phyloP scores from a whole-genome alignment of 169 alveolate genomes.

The Cryptosporidium viatorum region DNA sequence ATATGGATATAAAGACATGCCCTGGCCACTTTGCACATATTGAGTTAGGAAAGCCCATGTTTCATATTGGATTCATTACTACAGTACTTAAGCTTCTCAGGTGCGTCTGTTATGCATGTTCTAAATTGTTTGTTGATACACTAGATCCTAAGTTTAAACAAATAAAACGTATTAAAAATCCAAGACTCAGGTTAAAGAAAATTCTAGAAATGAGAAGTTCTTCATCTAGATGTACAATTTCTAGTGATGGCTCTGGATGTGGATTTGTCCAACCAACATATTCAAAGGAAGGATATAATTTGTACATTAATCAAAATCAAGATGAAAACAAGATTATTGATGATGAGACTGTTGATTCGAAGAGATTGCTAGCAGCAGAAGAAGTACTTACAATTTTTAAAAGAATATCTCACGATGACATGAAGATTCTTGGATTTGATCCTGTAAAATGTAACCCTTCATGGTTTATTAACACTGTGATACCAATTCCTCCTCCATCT shows the following conservation, averaged over 20 bases:
- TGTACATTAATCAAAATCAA: slow-evolving; percentile 83
- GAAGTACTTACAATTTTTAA: slow-evolving; percentile 90
- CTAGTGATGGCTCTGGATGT: slow-evolving; percentile 85
- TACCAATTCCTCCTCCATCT: slow-evolving; percentile 99
- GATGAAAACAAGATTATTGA: slow-evolving; percentile 85
- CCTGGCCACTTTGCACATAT: slow-evolving; percentile 99
- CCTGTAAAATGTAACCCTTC: slow-evolving; percentile 94
- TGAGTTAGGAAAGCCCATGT: slow-evolving; percentile 95
- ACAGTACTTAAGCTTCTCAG: slow-evolving; percentile 93
- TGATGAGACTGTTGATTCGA: slow-evolving; percentile 83
- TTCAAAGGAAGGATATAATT: slow-evolving; percentile 89
- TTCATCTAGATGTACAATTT: slow-evolving; percentile 35
- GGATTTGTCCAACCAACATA: slow-evolving; percentile 92
- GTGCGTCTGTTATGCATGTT: slow-evolving; percentile 96
- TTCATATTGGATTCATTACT: slow-evolving; percentile 93
- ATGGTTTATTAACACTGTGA: slow-evolving; percentile 93
- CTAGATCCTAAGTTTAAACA: slow-evolving; percentile 84
- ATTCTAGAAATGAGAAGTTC: slow-evolving; percentile 74
- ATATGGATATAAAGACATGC: slow-evolving; percentile 94
- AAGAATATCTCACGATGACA: slow-evolving; percentile 91
- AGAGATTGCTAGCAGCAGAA: slow-evolving; percentile 87
- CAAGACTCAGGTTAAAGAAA: slow-evolving; percentile 80
- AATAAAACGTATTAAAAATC: slow-evolving; percentile 83
- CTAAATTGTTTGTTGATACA: slow-evolving; percentile 89
- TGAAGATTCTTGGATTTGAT: slow-evolving; percentile 93